Evolutionary conservation across 176 grass and related monocot species (phyloP).

Genomic region (Saccharum officinarum): DNA sequence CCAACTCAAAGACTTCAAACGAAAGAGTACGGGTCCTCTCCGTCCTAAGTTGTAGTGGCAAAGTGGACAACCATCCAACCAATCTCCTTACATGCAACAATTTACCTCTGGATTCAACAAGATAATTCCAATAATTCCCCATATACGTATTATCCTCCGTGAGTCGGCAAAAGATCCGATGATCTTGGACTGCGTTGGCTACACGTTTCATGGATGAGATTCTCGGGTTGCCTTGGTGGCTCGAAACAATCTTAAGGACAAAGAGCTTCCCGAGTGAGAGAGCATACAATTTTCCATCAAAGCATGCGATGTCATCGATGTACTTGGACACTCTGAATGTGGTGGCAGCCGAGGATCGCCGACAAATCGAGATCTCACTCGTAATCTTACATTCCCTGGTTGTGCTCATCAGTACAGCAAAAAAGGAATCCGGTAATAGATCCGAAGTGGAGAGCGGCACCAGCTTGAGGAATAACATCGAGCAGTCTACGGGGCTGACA

Average conservation of each 20-base stretch:
- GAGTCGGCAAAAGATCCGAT: not conserved
- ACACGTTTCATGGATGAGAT: not conserved
- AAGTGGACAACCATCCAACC: too few species aligned
- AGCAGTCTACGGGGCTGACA: not conserved
- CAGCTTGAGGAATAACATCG: not conserved
- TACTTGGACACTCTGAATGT: not conserved
- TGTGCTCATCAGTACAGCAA: not conserved
- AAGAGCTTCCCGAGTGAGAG: not conserved
- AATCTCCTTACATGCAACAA: not conserved
- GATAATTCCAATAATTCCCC: not conserved
- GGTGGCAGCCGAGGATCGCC: not conserved
- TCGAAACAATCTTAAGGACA: not conserved
- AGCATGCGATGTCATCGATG: not conserved
- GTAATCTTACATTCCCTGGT: rapidly evolving
- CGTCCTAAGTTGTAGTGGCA: too few species aligned
- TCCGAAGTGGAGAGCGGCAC: not conserved
- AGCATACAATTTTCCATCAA: not conserved
- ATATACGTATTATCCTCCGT: not conserved
- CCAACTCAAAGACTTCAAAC: constrained; percentile 1
- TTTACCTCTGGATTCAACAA: not conserved
- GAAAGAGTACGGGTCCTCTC: not conserved
- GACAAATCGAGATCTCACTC: not conserved
- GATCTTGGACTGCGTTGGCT: not conserved
- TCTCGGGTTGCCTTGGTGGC: not conserved
- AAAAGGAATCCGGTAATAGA: not conserved